A percentile compares a stretch with the other conserved stretches of the same genome.
Evolutionary conservation across 225 moss, liverwort and hornwort genomes (phyloP).

Genomic region (Anthoceros angustus): DNA sequence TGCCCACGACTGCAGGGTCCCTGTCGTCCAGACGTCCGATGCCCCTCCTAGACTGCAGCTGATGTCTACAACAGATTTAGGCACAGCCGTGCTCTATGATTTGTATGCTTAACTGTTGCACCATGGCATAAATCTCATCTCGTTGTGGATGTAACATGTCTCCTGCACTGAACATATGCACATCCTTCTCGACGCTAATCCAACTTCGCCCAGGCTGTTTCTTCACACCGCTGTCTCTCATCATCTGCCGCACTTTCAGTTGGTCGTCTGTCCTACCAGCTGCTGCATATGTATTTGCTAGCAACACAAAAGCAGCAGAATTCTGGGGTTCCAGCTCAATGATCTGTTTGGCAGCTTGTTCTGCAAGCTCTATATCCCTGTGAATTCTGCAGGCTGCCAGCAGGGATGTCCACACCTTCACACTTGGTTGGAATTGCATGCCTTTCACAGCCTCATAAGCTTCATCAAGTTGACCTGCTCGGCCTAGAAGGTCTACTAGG

Average conservation of each 20-base stretch:
- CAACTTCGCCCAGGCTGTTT: slow-evolving; percentile 4
- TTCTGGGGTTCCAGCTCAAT: slow-evolving; percentile 5
- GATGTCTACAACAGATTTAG: no score
- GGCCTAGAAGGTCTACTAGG: slow-evolving; percentile 10
- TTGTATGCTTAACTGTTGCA: no score
- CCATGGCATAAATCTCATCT: no score
- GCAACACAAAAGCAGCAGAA: slow-evolving; percentile 4
- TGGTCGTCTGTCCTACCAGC: slow-evolving; percentile 8
- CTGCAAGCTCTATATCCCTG: background rate
- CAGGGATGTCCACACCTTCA: slow-evolving; percentile 4
- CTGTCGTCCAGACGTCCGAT: no score
- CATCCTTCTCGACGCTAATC: slow-evolving; percentile 5
- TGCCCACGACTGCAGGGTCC: no score
- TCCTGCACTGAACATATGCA: background rate
- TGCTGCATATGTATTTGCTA: slow-evolving; percentile 7
- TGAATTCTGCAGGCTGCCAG: slow-evolving; percentile 7
- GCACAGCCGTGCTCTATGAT: no score
- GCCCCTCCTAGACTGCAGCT: no score
- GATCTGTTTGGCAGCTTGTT: slow-evolving; percentile 3
- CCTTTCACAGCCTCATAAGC: background rate
- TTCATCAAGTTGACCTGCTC: slow-evolving; percentile 10
- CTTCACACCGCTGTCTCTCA: slow-evolving; percentile 8
- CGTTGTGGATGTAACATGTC: background rate
- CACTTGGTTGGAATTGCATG: slow-evolving; percentile 2
- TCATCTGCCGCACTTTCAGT: slow-evolving; percentile 3